Evolutionary conservation across 441 rosid genomes (phyloP), one percentile per base, ranked within the genome.

Genomic region (Hura crepitans): DNA sequence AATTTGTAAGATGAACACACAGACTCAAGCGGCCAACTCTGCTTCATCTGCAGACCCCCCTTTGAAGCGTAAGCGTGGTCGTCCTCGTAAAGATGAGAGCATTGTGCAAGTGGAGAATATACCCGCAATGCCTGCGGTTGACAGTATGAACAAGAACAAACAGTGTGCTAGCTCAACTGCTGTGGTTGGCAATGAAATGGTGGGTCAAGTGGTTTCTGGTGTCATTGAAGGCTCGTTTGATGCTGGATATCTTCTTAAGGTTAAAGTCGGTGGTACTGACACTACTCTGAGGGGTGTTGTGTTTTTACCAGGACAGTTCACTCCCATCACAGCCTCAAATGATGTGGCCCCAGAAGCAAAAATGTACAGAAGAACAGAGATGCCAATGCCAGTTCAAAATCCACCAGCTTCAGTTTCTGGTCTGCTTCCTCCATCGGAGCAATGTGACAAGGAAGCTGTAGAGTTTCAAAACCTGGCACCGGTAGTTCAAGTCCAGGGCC

Each of bases 301-400:
- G 60, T 93, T 91, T 77, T 43, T 71, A 69, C 90, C 91, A 0
- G 89, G 86, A 9, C 79, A 58, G 71, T 79, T 80, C 30, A 59
- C 55, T 68, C 93, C 89, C 0, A 45, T 91, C 47, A 82, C 93
- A 47, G 78, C 82, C 31, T 84, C 75, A 45, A 89, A 85, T 72
- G 97, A 93, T 50, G 80, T 93, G 66, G 97, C 98, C 76, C 98
- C 96, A 27, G 72, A 55, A 53, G 87, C 71, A 63, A 82, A 72
- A 74, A 88, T 89, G 94, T 76, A 77, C 66, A 57, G 6, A 74
- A 87, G 88, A 63, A 79, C 79, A 42, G 88, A 84, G 18, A 80
- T 78, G 69, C 84, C 79, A 20, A 23, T 81, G 66, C 88, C 89
- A 6, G 80, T 37, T 67, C 67, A 65, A 49, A 73, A 64, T 72